Evolutionary conservation across 352 stramenopile species (phyloP).

Genomic region (Pilasporangium apinafurcum): DNA sequence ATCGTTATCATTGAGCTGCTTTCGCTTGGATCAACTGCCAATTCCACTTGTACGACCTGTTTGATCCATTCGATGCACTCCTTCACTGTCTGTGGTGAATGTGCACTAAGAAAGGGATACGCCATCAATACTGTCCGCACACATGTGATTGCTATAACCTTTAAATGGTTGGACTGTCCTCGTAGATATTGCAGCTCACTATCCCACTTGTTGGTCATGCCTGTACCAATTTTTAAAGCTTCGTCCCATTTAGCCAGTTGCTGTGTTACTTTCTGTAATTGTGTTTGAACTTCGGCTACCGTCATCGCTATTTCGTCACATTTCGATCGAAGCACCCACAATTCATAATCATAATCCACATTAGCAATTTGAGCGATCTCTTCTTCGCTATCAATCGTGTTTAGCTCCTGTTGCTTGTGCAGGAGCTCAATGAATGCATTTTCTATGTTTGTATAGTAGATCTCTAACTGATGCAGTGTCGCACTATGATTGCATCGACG

Average conservation of each 20-base stretch:
- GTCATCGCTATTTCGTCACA: slow-evolving; percentile 20
- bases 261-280: background rate
- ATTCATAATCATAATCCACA: background rate
- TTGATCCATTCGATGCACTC: background rate
- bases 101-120: slow-evolving; percentile 8
- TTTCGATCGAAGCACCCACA: slow-evolving; percentile 3
- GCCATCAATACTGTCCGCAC: background rate
- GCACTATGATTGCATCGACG: background rate
- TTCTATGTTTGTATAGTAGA: too few species aligned
- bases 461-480: too few species aligned
- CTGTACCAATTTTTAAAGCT: background rate
- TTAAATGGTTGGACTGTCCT: background rate
- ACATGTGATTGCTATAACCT: slow-evolving; percentile 1
- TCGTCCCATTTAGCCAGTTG: slow-evolving; percentile 3
- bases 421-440: background rate
- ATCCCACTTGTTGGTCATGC: background rate
- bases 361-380: background rate
- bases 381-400: background rate
- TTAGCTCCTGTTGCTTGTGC: background rate
- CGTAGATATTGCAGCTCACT: background rate
- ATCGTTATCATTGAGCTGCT: background rate
- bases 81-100: background rate
- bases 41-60: background rate
- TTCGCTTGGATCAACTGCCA: too few species aligned
- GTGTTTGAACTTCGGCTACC: slow-evolving; percentile 6